phyloP scores from a whole-genome alignment of 2,329 filamentous ascomycete genomes.

The Epichloe baconii region DNA sequence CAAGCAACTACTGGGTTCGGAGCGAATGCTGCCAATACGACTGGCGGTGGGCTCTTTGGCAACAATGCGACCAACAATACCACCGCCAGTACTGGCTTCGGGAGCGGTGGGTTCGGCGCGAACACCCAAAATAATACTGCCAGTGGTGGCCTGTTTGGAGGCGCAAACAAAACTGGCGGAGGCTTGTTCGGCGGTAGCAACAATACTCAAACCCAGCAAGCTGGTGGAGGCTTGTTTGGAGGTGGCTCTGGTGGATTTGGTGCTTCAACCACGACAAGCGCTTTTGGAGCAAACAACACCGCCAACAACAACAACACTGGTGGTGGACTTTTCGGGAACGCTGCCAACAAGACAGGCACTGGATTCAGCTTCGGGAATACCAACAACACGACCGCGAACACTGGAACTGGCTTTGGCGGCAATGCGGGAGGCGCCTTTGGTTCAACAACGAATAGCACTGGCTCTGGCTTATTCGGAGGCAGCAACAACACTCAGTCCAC shows the following conservation, averaged over 20 bases:
- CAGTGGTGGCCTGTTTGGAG: slow-evolving; percentile 27
- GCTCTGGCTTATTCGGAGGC: slow-evolving; percentile 29
- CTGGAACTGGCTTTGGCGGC: slow-evolving; percentile 13
- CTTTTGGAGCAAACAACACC: slow-evolving; percentile 19
- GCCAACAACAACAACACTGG: slow-evolving; percentile 13
- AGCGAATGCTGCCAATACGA: slow-evolving; percentile 19
- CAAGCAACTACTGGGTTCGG: slow-evolving; percentile 33
- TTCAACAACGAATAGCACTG: slow-evolving; percentile 10
- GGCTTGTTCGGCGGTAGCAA: slow-evolving; percentile 13
- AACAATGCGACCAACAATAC: slow-evolving; percentile 19
- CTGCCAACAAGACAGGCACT: slow-evolving; percentile 21
- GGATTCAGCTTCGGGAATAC: slow-evolving; percentile 32
- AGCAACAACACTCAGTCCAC: slow-evolving; percentile 19
- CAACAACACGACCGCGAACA: slow-evolving; percentile 12
- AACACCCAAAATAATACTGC: slow-evolving; percentile 13
- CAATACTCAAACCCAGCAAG: slow-evolving; percentile 10
- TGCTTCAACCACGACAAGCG: slow-evolving; percentile 15
- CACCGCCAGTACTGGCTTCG: slow-evolving; percentile 11
- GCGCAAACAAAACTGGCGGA: slow-evolving; percentile 13
- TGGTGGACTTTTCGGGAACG: slow-evolving; percentile 31
- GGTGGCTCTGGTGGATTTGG: slow-evolving; percentile 25
- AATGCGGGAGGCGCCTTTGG: slow-evolving; percentile 24
- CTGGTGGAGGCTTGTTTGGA: slow-evolving; percentile 15
- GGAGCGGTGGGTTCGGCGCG: slow-evolving; percentile 29
- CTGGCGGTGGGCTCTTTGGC: slow-evolving; percentile 25